phyloP scores from a whole-genome alignment of 2,329 filamentous ascomycete genomes.

The Sarocladiaceae sp. region DNA sequence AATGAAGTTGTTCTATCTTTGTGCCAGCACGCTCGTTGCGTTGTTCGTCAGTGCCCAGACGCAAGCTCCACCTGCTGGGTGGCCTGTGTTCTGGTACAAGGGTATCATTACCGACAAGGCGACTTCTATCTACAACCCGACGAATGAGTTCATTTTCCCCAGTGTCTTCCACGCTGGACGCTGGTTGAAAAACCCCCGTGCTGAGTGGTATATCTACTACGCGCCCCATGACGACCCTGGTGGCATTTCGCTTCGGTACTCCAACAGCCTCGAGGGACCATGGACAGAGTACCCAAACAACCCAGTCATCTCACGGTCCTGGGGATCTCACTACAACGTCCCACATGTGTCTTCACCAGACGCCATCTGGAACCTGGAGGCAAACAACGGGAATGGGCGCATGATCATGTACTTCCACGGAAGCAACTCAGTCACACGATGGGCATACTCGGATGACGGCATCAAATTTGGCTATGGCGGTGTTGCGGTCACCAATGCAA shows the following conservation, averaged over 20 bases:
- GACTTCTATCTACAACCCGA: conserved; percentile 18
- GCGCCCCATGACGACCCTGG: conserved; percentile 20
- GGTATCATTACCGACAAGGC: conserved; percentile 17
- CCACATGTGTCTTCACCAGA: conserved; percentile 15
- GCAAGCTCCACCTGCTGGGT: conserved; percentile 12
- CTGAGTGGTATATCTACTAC: conserved; percentile 22
- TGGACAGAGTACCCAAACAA: conserved; percentile 15
- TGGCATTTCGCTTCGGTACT: conserved; percentile 17
- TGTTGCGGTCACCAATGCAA: conserved; percentile 17
- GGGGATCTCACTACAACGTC: conserved; percentile 11
- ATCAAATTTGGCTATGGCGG: conserved; percentile 15
- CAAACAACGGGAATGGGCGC: conserved; percentile 9
- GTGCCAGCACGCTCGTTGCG: too few species aligned
- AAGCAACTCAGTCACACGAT: conserved; percentile 14
- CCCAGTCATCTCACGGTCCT: conserved; percentile 11
- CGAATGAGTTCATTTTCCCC: conserved; percentile 21
- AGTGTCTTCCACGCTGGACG: conserved; percentile 18
- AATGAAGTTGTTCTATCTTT: too few species aligned
- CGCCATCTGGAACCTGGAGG: conserved; percentile 12
- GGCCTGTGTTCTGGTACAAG: conserved; percentile 17
- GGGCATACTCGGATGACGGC: conserved; percentile 15
- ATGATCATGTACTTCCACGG: conserved; percentile 16
- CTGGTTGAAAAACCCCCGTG: conserved; percentile 14
- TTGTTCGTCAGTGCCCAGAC: too few species aligned
- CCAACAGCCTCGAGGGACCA: conserved; percentile 14